Evolutionary conservation across 1,284 basidiomycete species (phyloP), one percentile per base, ranked within the genome.

Genomic region (Marasmius sp.): DNA sequence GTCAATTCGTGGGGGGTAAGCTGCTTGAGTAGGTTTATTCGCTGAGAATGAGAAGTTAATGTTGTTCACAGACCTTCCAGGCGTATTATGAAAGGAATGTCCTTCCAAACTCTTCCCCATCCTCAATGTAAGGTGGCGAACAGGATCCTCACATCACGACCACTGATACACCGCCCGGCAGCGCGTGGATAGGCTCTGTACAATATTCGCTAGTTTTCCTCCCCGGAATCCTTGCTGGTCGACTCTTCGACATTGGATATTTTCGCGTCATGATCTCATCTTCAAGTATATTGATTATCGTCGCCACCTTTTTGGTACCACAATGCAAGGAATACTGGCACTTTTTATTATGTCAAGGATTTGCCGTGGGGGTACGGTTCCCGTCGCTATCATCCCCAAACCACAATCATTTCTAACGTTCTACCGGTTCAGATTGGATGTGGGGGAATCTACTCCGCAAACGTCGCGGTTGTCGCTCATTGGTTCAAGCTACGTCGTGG

Each of bases 161-260:
- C 50, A 43, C 38, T 16, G 11, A 16, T 58, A 37, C 6, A 37
- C 49, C 22, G 34, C 33, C 33, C 43, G 36, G 11, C 55, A 82
- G 80, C 22, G 77, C 82, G 16, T 86, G 84, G 84, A 84, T 86
- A 57, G 84, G 84, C 3, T 83, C 83, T 0, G 68, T 83, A 54
- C 82, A 80, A 77, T 81, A 80, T 66, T 75, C 80, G 10, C 70
- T 83, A 6, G 72, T 79, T 18, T 81, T 84, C 66, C 67, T 83
- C n/a, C 77, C 78, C 11, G 18, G 58, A 14, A 33, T 64, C 47
- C 12, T 64, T 14, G 36, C 45, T 16, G 63, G 63, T 22, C 50
- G 60, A 20, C 47, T 64, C 5, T 64, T 61, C 68, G 85, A 87
- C 68, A 69, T 80, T 34, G 85, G 85, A 1, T 77, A 80, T 67